These are phyloP conservation scores for Trichophyton simii DNA, from an alignment of 2,329 filamentous ascomycete genomes.

Conservation along the genomic window DNA sequence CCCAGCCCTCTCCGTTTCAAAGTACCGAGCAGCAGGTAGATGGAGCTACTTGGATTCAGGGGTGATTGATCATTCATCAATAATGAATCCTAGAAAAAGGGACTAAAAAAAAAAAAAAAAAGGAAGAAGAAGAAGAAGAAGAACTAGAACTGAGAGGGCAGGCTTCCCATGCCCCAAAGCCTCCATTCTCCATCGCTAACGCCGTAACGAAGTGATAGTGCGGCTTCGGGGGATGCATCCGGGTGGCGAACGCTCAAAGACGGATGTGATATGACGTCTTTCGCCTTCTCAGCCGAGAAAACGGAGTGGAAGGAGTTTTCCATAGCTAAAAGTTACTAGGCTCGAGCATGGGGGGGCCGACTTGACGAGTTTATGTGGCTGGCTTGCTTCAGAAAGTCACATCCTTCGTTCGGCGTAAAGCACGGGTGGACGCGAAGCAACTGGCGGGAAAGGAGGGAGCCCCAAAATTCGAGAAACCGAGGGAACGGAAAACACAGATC, in stretches of 20 bases:
- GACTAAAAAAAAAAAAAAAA: background rate
- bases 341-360: background rate
- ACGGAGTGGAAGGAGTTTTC: background rate
- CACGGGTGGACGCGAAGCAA: background rate
- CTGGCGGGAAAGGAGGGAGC: background rate
- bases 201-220: background rate
- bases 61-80: background rate
- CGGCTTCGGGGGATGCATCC: background rate
- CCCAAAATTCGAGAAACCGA: background rate
- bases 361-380: background rate
- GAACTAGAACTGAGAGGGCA: background rate
- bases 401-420: background rate
- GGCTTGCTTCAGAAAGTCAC: background rate
- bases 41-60: background rate
- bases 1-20: background rate
- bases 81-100: no score
- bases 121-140: no score
- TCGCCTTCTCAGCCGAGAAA: background rate
- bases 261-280: background rate
- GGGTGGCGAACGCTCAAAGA: slow-evolving; percentile 2
- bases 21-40: background rate
- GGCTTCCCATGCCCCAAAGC: background rate
- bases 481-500: background rate
- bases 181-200: background rate
- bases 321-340: background rate